phyloP scores from a whole-genome alignment of 1,139 yeast genomes.

The Yamadazyma diddensiae region DNA sequence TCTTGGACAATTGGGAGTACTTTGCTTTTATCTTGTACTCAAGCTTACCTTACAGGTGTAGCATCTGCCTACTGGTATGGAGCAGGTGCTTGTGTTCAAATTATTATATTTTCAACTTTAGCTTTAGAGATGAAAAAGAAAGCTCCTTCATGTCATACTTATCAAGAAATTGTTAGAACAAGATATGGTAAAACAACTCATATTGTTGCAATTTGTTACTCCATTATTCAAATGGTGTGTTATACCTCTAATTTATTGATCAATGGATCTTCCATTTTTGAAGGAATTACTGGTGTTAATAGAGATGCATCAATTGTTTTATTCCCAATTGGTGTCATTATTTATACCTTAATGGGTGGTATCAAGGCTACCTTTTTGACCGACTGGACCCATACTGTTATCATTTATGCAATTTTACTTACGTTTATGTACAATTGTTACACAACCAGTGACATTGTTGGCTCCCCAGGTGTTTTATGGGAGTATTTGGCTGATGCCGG shows the following conservation, averaged over 20 bases:
- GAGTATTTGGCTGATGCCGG: conserved; percentile 36
- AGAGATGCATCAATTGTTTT: conserved; percentile 27
- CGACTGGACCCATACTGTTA: conserved; percentile 45
- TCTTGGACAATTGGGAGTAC: conserved; percentile 42
- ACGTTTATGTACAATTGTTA: conserved; percentile 42
- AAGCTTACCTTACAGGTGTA: conserved; percentile 25
- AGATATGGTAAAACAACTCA: conserved; percentile 55
- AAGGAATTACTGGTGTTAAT: conserved; percentile 18
- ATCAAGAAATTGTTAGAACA: conserved; percentile 63
- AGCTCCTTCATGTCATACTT: conserved; percentile 78
- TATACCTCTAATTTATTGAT: conserved; percentile 18
- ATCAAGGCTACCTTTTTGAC: conserved; percentile 45
- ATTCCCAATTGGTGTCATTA: conserved; percentile 53
- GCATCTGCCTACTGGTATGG: conserved; percentile 74
- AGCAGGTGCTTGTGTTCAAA: conserved; percentile 73
- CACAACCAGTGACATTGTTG: conserved; percentile 37
- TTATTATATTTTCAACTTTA: conserved; percentile 66
- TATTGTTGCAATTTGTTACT: conserved; percentile 15
- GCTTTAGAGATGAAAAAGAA: conserved; percentile 75
- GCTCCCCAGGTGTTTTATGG: conserved; percentile 46
- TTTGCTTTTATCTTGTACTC: conserved; percentile 28
- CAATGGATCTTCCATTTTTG: conserved; percentile 17
- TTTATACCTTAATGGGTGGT: conserved; percentile 45
- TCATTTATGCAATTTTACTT: conserved; percentile 36
- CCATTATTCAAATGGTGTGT: conserved; percentile 17